phyloP scores from a whole-genome alignment of 352 stramenopile species.

The Globisporangium cystogenes region DNA sequence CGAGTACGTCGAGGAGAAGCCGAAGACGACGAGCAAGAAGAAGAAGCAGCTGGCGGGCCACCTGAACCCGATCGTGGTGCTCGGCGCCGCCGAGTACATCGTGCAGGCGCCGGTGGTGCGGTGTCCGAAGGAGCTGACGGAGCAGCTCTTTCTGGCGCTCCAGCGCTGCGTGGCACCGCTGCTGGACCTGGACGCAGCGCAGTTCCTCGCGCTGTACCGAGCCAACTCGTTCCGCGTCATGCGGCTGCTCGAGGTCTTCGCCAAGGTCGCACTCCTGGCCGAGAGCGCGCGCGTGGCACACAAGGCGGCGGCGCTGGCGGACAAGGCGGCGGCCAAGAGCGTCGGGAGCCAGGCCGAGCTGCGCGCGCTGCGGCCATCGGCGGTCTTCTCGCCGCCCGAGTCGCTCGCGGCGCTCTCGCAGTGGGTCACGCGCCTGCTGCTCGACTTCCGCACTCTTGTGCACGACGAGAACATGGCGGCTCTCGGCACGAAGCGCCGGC shows the following conservation, averaged over 20 bases:
- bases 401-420: slow-evolving; percentile 34
- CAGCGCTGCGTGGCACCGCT: slow-evolving; percentile 39
- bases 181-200: slow-evolving; percentile 32
- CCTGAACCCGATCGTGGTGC: slow-evolving; percentile 53
- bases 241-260: slow-evolving; percentile 67
- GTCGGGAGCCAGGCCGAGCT: slow-evolving; percentile 38
- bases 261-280: slow-evolving; percentile 45
- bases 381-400: slow-evolving; percentile 52
- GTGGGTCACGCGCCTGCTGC: slow-evolving; percentile 48
- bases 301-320: slow-evolving; percentile 34
- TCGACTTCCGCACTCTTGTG: slow-evolving; percentile 38
- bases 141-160: slow-evolving; percentile 34
- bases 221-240: slow-evolving; percentile 55
- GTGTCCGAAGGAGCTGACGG: slow-evolving; percentile 39
- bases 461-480: slow-evolving; percentile 27
- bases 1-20: slow-evolving; percentile 19
- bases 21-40: slow-evolving; percentile 30
- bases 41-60: slow-evolving; percentile 23
- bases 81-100: slow-evolving; percentile 64
- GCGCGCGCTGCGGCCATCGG: slow-evolving; percentile 43
- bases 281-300: slow-evolving; percentile 47
- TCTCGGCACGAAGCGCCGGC: slow-evolving; percentile 42
- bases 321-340: slow-evolving; percentile 32
- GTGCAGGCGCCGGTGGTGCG: slow-evolving; percentile 39
- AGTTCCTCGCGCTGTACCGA: slow-evolving; percentile 37